These are phyloP conservation scores for Kewa caespitosa DNA, from an alignment of 179 eudicot species.

Conservation along the genomic window DNA sequence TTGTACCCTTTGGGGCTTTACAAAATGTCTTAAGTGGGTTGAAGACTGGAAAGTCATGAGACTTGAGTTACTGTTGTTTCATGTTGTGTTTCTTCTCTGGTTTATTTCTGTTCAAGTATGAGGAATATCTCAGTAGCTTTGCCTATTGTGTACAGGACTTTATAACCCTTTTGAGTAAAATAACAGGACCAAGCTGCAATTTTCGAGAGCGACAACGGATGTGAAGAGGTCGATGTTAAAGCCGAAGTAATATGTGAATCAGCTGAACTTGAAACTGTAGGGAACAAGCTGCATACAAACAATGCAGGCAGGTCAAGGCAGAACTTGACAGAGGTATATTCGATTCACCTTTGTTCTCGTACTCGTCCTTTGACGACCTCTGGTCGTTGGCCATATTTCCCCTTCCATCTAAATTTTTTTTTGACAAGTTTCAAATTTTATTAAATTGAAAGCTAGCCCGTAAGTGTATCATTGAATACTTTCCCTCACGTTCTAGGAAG, in stretches of 20 bases:
- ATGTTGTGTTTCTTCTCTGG: not conserved
- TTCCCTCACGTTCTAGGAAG: too few relatives aligned
- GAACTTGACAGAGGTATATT: slow-evolving; percentile 52
- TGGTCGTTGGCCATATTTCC: not conserved
- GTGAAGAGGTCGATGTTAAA: slow-evolving; percentile 7
- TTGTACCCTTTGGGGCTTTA: not conserved
- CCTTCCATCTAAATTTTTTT: too few relatives aligned
- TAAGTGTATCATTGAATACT: too few relatives aligned
- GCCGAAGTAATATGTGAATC: slow-evolving; percentile 30
- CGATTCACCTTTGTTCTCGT: not conserved
- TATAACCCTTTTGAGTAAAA: slow-evolving; percentile 10
- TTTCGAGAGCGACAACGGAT: slow-evolving; percentile 11
- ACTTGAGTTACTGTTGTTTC: not conserved
- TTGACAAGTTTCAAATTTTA: too few relatives aligned
- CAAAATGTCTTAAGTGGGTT: too few relatives aligned
- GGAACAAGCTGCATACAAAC: slow-evolving; percentile 23
- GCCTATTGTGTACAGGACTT: not conserved
- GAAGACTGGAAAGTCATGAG: not conserved
- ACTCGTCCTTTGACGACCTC: not conserved
- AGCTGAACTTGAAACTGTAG: slow-evolving; percentile 18
- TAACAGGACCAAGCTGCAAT: slow-evolving; percentile 43
- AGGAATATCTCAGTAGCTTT: not conserved
- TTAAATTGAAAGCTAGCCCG: too few relatives aligned
- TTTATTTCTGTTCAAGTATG: not conserved
- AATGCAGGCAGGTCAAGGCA: slow-evolving; percentile 48